phyloP scores from a whole-genome alignment of 2,329 filamentous ascomycete species.

The Diaporthe destruens region DNA sequence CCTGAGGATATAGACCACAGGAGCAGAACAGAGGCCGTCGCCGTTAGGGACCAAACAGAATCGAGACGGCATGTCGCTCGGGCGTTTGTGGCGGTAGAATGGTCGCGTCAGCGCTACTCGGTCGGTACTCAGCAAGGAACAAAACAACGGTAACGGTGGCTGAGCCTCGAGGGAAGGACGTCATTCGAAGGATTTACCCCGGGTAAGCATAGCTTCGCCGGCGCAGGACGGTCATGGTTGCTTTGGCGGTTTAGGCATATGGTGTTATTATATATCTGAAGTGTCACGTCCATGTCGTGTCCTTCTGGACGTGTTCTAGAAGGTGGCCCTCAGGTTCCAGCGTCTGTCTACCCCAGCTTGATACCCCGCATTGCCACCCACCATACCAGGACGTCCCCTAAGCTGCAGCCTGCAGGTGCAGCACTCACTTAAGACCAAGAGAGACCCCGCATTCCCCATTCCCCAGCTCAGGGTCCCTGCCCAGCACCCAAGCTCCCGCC shows the following conservation, averaged over 20 bases:
- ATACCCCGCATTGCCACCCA: background rate
- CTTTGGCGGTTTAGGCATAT: too few relatives aligned
- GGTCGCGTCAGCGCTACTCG: background rate
- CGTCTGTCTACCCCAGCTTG: too few relatives aligned
- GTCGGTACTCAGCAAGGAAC: background rate
- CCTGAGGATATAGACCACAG: background rate
- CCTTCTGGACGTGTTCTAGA: background rate
- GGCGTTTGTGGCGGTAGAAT: background rate
- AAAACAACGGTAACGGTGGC: background rate
- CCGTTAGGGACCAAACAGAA: too few relatives aligned
- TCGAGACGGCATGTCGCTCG: background rate
- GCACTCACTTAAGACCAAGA: background rate
- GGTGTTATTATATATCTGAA: conserved; percentile 6
- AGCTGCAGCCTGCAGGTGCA: too few relatives aligned
- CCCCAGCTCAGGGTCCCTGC: background rate
- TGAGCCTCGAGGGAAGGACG: background rate
- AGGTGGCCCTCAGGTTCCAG: background rate
- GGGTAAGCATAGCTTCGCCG: background rate
- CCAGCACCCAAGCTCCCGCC: background rate
- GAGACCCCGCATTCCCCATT: background rate
- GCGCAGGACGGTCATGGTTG: background rate
- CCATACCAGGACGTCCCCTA: too few relatives aligned
- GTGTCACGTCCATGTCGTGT: background rate
- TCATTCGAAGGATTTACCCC: conserved; percentile 1
- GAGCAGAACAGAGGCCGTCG: background rate